These are phyloP conservation scores for Corylus heterophylla DNA, from an alignment of 306 rosid genomes.

Conservation along the genomic window DNA sequence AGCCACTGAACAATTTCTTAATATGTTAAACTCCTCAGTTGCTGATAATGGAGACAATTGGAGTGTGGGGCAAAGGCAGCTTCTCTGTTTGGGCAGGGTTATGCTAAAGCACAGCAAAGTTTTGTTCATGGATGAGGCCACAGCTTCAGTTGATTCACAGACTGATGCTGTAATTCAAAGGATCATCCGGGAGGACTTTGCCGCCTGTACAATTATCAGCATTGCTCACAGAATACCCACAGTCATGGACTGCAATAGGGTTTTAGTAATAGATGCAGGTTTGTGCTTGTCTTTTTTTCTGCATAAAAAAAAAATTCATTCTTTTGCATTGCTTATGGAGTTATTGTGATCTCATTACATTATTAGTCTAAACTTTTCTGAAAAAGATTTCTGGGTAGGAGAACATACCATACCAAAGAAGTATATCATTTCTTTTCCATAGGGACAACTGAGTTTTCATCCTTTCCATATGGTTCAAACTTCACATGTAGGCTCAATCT, in stretches of 20 bases:
- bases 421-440: not conserved
- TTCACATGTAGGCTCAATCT: too few relatives aligned
- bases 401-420: not conserved
- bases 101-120: constrained; percentile 87
- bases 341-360: not conserved
- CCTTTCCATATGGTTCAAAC: not conserved
- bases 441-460: not conserved
- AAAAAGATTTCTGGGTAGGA: not conserved
- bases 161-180: constrained; percentile 86
- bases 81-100: constrained; percentile 86
- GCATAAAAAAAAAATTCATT: not conserved
- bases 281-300: constrained; percentile 6
- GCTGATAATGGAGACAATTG: constrained; percentile 90
- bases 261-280: constrained; percentile 89
- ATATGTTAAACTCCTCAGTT: constrained; percentile 39
- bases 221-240: constrained; percentile 99
- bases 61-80: constrained; percentile 99
- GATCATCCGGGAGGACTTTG: constrained; percentile 90
- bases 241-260: constrained; percentile 88
- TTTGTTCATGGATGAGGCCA: constrained; percentile 94
- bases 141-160: constrained; percentile 96
- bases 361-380: not conserved
- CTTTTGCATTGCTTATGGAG: not conserved
- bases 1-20: constrained; percentile 6
- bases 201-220: constrained; percentile 81